Evolutionary conservation across 139 green algal genomes (phyloP).

Genomic region (Chlorokybus atmophyticus): DNA sequence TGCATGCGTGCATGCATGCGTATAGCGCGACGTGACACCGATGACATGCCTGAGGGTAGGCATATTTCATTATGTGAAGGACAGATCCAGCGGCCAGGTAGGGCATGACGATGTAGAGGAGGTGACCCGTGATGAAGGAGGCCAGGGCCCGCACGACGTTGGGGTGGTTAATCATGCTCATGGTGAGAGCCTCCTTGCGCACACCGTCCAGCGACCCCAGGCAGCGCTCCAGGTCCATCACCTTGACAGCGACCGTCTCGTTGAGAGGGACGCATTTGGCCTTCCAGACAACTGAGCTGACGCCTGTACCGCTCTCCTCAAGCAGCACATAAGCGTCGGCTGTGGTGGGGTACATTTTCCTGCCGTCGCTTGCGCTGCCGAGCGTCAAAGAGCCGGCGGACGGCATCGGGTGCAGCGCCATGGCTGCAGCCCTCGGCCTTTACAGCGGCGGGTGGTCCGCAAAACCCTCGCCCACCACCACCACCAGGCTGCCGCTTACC

Average conservation of each 20-base stretch:
- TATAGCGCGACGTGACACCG: too few species aligned
- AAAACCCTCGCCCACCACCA: too few species aligned
- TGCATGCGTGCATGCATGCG: too few species aligned
- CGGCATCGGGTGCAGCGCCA: too few species aligned
- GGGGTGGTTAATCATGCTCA: conserved; percentile 79
- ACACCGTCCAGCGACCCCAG: conserved; percentile 73
- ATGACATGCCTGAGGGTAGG: too few species aligned
- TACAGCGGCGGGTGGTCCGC: too few species aligned
- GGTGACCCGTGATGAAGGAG: conserved; percentile 75
- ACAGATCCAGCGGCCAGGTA: conserved; percentile 39
- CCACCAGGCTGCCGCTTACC: too few species aligned
- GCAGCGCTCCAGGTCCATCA: conserved; percentile 82
- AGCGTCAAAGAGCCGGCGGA: too few species aligned
- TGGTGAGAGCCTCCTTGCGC: conserved; percentile 83
- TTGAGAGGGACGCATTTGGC: conserved; percentile 55
- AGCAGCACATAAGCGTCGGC: conserved; percentile 69
- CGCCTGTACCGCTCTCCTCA: conserved; percentile 81
- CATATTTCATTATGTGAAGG: conserved; percentile 38
- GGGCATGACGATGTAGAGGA: conserved; percentile 91
- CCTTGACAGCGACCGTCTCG: conserved; percentile 84
- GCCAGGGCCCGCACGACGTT: conserved; percentile 87
- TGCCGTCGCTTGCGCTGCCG: too few species aligned
- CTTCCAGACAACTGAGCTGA: conserved; percentile 76
- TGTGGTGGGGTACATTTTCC: conserved; percentile 50
- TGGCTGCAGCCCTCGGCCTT: too few species aligned